Base-by-base conservation (phyloP, 2,329 filamentous ascomycete species). In the Clarireedia paspali region DNA sequence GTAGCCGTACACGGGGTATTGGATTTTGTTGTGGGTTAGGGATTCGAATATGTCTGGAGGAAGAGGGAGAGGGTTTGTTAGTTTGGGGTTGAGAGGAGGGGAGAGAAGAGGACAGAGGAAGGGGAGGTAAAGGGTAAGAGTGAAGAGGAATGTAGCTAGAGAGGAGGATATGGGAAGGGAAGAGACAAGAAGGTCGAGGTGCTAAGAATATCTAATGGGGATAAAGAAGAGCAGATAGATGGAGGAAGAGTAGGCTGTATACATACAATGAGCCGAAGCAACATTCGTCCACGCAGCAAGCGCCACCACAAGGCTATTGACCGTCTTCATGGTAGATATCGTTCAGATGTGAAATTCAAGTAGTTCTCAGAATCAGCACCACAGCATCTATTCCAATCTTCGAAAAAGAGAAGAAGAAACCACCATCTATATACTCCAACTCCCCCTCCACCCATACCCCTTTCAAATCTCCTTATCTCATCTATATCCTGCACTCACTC, bases 1-100 rank as follows among this genome's bases (percentile, higher is more conserved):
- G 17, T 78, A 76, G 23, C 69, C 64, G 64, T 83, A 84, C 2
- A 72, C 76, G 3, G 65, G 51, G 38, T 60, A 63, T 34, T 59
- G 39, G 4, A 58, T 62, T n/a, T 57, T 60, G n/a, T 53, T 60
- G 54, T 64, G 48, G 1, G 60, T 66, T 17, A 66, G 53, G 9
- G 56, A 60, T 23, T 66, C 42, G 46, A 66, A 66, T 23, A 66
- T 66, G 39, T 66, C 63, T 66, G n/a, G 9, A 17, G 45, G 14
- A 0, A n/a, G 24, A 15, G 30, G 14, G 2, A 26, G n/a, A 7
- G 26, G 7, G 17, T n/a, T 6, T 12, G 47, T 17, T 23, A 36
- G 47, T 20, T 12, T 24, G 47, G 47, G 10, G 12, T 15, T 15
- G 46, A 23, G 26, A 48, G 17, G 3, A 5, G 39, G 14, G 46